These are phyloP conservation scores for Mucor circinelloides DNA, from an alignment of 371 early-diverging fungal species.

Conservation along the genomic window DNA sequence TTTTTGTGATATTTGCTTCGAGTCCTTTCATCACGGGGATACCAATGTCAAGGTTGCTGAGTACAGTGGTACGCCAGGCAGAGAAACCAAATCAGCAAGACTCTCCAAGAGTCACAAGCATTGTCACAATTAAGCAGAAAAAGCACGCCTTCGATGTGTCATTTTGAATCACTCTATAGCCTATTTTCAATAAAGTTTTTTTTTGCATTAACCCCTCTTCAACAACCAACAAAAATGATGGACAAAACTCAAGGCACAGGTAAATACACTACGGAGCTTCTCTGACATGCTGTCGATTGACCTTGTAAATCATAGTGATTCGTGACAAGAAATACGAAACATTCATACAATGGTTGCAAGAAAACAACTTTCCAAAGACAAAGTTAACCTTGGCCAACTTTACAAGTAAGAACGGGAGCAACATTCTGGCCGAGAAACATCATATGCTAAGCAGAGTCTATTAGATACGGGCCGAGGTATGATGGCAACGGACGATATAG, in stretches of 20 bases:
- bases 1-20: conserved; percentile 77
- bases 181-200: too few species aligned
- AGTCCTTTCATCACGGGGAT: conserved; percentile 58
- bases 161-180: too few species aligned
- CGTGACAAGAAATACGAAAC: conserved; percentile 50
- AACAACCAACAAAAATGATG: background rate
- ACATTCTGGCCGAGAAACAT: too few species aligned
- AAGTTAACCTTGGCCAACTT: conserved; percentile 62
- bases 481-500: conserved; percentile 66
- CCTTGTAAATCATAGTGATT: conserved; percentile 29
- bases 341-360: conserved; percentile 54
- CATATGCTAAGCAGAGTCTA: too few species aligned
- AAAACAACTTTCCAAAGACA: conserved; percentile 54
- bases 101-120: background rate
- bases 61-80: conserved; percentile 20
- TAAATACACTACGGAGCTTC: background rate
- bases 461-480: conserved; percentile 66
- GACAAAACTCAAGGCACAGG: conserved; percentile 24
- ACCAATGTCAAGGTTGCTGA: background rate
- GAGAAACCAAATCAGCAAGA: background rate
- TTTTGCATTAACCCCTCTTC: too few species aligned
- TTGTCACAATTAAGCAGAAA: background rate
- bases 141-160: background rate
- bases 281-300: too few species aligned
- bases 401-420: conserved; percentile 38